These are phyloP conservation scores for Hypoxylon sp. DNA, from an alignment of 2,329 filamentous ascomycete genomes.

Conservation along the genomic window DNA sequence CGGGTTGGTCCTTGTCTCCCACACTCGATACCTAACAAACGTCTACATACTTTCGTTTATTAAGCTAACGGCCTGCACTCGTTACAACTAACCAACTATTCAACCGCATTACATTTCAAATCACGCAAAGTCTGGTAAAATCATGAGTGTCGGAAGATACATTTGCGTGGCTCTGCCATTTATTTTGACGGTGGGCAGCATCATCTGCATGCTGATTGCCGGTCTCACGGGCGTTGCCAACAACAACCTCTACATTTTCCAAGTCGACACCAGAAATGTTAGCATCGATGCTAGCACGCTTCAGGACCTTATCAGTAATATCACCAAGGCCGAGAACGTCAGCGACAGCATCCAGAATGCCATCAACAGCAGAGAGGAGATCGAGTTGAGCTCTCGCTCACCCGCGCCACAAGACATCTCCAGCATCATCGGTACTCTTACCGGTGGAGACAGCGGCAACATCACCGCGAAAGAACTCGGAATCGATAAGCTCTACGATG, in stretches of 20 bases:
- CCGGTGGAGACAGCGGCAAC: constrained; percentile 58
- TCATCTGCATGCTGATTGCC: constrained; percentile 75
- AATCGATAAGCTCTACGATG: constrained; percentile 81
- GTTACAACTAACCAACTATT: constrained; percentile 24
- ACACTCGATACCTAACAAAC: constrained; percentile 6
- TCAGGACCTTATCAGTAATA: constrained; percentile 42
- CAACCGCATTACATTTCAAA: constrained; percentile 20
- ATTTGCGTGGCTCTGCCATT: constrained; percentile 91
- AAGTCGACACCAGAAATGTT: constrained; percentile 65
- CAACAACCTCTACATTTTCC: constrained; percentile 70
- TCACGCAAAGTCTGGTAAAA: constrained; percentile 49
- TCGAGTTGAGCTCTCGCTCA: constrained; percentile 27
- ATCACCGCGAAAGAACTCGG: constrained; percentile 70
- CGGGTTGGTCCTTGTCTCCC: constrained; percentile 23
- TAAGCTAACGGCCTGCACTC: constrained; percentile 28
- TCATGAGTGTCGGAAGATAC: constrained; percentile 78
- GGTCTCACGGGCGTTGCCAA: constrained; percentile 68
- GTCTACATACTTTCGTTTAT: constrained; percentile 24
- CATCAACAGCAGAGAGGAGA: constrained; percentile 26
- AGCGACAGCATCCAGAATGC: constrained; percentile 33
- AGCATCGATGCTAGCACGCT: constrained; percentile 46
- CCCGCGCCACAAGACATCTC: constrained; percentile 31
- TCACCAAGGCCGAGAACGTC: constrained; percentile 29
- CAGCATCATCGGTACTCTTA: constrained; percentile 38
- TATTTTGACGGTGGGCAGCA: constrained; percentile 79